A percentile compares a stretch with the other conserved stretches of the same genome.
These are phyloP conservation scores for Cydonia oblonga DNA, from an alignment of 331 rosid genomes.

Conservation along the genomic window DNA sequence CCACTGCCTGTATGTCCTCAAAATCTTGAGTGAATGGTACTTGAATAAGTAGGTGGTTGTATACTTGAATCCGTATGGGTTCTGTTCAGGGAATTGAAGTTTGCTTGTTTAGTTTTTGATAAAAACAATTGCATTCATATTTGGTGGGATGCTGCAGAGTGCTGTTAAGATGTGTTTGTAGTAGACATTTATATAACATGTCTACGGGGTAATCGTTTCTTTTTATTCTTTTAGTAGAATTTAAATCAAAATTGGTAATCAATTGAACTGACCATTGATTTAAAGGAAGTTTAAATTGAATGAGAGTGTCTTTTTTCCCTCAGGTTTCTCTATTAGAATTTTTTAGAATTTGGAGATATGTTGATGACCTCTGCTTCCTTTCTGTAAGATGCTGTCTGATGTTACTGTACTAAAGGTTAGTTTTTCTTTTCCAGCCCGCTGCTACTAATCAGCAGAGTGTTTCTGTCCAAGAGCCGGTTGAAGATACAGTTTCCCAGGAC, in stretches of 20 bases:
- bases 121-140: background rate
- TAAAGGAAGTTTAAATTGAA: background rate
- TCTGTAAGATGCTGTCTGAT: background rate
- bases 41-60: background rate
- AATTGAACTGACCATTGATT: background rate
- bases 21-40: background rate
- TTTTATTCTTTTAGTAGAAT: background rate
- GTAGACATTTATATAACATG: background rate
- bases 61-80: background rate
- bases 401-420: constrained; percentile 2
- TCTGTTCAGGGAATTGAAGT: background rate
- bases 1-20: constrained; percentile 56
- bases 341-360: background rate
- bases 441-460: constrained; percentile 29
- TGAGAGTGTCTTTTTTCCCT: background rate
- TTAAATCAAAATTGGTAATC: background rate
- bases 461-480: constrained; percentile 69
- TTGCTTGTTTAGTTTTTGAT: background rate
- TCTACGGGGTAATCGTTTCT: background rate
- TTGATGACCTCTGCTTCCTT: background rate
- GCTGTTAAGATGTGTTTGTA: background rate
- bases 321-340: background rate
- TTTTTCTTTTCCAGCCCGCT: constrained; percentile 20
- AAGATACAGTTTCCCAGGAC: constrained; percentile 73
- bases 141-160: background rate